Conservation (phyloP, 1,284 basidiomycete genomes). For the Malassezia sp. region DNA sequence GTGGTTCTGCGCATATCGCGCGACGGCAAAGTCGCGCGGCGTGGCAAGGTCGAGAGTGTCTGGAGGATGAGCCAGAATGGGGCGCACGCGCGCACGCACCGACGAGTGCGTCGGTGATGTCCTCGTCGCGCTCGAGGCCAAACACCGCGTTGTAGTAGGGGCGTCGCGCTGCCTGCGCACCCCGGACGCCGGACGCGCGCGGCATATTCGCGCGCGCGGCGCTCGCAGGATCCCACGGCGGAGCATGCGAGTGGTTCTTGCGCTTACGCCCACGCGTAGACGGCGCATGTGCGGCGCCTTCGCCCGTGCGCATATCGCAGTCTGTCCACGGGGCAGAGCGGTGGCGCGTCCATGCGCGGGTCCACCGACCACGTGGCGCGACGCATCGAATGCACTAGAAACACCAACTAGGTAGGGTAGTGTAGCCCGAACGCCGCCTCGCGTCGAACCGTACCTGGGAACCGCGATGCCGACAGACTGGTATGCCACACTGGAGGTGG, state of each 20-base stretch:
- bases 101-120: slow-evolving; percentile 16
- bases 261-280: slow-evolving; percentile 14
- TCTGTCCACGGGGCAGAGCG: not conserved
- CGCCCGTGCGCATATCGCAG: slow-evolving; percentile 1
- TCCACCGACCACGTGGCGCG: slow-evolving; percentile 6
- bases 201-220: slow-evolving; percentile 9
- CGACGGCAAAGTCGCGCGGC: slow-evolving; percentile 35
- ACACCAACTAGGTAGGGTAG: not conserved
- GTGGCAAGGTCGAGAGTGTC: slow-evolving; percentile 39
- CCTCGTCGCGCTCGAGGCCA: slow-evolving; percentile 16
- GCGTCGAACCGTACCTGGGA: not conserved
- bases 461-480: slow-evolving; percentile 17
- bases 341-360: not conserved
- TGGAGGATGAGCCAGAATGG: too few species aligned
- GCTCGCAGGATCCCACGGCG: slow-evolving; percentile 7
- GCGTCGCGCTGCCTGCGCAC: slow-evolving; percentile 1
- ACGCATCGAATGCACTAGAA: not conserved
- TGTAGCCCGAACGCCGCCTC: not conserved
- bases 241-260: slow-evolving; percentile 5
- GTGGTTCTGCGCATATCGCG: slow-evolving; percentile 40
- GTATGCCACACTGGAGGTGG: slow-evolving; percentile 31
- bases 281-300: slow-evolving; percentile 7
- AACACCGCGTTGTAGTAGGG: slow-evolving; percentile 14
- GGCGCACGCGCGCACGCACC: slow-evolving; percentile 1
- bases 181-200: slow-evolving; percentile 5